Evolutionary conservation across 2,329 filamentous ascomycete species (phyloP), one percentile per base, ranked within the genome.

Genomic region (Neurospora sp.): DNA sequence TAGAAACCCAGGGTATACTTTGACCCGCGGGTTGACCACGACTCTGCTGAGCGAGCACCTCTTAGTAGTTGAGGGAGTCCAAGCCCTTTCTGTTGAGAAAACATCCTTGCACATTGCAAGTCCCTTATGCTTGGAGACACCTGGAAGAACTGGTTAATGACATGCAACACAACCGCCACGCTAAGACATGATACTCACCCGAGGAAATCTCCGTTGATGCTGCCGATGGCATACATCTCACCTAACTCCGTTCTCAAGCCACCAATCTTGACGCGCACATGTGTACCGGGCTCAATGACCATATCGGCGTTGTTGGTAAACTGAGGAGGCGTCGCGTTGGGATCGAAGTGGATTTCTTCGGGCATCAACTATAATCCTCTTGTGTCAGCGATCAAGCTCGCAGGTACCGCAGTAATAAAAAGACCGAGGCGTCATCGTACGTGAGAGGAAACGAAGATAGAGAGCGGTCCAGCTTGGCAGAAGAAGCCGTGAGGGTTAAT

Each of bases 221-320:
- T 98, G 71, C 94, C 96, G 80, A 99, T 97, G 43, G 95, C 96
- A 86, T 92, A 97, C 87, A 99, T 97, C 79, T 92, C 91, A 72
- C 92, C 93, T 68, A 98, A 92, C 79, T 98, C 96, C 73, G 92
- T 94, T 81, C 96, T 89, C 67, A 95, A 92, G 81, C 96, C 96
- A 76, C 97, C 92, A 73, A 99, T 90, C 82, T 97, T 97, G 74
- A 98, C 88, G 66, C 96, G 92, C 73, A 99, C 89, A 76, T 97
- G 95, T 17, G 94, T 96, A 66, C 93, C 93, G 71, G 93, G 93
- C 81, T 98, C 94, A 77, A 99, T 97, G 41, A 93, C 90, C 74
- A 94, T 92, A 74, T 97, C 96, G 72, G 92, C 93, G 77, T 97
- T 95, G 80, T 99, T 95, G 46, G 94, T 97, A 81, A 93, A 99